Conservation (phyloP, 148 eudicot species). For the Rhododendron kiyosumense region DNA sequence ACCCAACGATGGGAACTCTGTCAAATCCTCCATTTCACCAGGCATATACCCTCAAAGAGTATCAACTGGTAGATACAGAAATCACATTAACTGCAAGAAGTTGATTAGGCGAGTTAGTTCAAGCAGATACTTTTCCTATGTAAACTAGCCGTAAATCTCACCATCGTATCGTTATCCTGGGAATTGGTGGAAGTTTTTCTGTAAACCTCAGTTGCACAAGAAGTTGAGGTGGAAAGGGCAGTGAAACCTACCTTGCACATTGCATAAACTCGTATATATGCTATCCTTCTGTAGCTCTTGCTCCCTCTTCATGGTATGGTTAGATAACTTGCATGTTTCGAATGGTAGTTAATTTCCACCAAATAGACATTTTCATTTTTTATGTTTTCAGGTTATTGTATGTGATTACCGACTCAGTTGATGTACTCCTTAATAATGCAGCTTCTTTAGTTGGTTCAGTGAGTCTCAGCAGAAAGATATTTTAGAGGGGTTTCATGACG, state of each 20-base stretch:
- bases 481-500: constrained; percentile 59
- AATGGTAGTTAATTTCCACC: neutral
- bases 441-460: constrained; percentile 84
- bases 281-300: neutral
- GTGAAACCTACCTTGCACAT: neutral
- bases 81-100: neutral
- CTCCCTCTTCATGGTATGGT: neutral
- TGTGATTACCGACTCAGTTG: neutral
- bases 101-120: neutral
- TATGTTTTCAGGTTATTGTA: neutral
- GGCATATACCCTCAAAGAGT: neutral
- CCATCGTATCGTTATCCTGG: neutral
- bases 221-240: neutral
- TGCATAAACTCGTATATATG: neutral
- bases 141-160: neutral
- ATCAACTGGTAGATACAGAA: neutral
- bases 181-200: neutral
- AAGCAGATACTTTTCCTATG: neutral
- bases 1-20: neutral
- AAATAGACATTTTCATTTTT: neutral
- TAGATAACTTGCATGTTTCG: neutral
- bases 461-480: constrained; percentile 54
- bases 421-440: constrained; percentile 24
- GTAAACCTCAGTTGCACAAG: neutral
- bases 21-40: neutral